A percentile compares a stretch with the other conserved stretches of the same genome.
These are phyloP conservation scores for Ogataea allantospora DNA, from an alignment of 805 yeast species.

Conservation along the genomic window DNA sequence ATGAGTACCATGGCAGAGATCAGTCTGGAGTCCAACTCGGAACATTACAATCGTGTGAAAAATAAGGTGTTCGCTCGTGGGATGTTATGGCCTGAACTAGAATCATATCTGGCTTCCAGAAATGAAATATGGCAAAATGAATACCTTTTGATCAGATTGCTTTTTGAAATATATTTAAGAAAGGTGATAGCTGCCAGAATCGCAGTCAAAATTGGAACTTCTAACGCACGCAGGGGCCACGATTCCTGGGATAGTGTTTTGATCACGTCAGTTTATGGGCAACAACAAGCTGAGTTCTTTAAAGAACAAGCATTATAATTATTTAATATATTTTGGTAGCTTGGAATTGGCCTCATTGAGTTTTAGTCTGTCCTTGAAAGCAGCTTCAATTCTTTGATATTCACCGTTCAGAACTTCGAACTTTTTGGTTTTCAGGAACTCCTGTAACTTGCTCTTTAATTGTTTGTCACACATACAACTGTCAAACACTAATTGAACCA, in stretches of 20 bases:
- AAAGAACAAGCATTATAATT: conserved; percentile 16
- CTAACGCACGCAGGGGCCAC: conserved; percentile 20
- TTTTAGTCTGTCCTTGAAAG: conserved; percentile 26
- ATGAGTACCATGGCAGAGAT: conserved; percentile 26
- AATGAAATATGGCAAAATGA: conserved; percentile 26
- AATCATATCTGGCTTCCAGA: conserved; percentile 10
- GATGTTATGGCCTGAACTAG: conserved; percentile 20
- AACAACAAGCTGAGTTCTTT: conserved; percentile 26
- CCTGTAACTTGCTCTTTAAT: conserved; percentile 18
- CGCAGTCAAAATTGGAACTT: conserved; percentile 27
- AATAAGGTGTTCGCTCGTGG: conserved; percentile 16
- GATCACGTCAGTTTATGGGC: conserved; percentile 52
- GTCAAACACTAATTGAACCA: conserved; percentile 42
- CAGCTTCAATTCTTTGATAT: conserved; percentile 18
- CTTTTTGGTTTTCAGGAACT: conserved; percentile 23
- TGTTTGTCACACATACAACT: conserved; percentile 24
- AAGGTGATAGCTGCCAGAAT: conserved; percentile 32
- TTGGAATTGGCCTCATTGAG: conserved; percentile 25
- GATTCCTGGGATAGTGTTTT: conserved; percentile 28
- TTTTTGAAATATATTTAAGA: conserved; percentile 33
- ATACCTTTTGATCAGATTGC: conserved; percentile 25
- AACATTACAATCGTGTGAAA: conserved; percentile 22
- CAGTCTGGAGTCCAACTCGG: conserved; percentile 30
- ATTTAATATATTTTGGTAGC: conserved; percentile 2
- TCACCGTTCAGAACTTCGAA: conserved; percentile 24